Base-by-base conservation (phyloP, 208 protist genomes). In the Crithidia fasciculata region DNA sequence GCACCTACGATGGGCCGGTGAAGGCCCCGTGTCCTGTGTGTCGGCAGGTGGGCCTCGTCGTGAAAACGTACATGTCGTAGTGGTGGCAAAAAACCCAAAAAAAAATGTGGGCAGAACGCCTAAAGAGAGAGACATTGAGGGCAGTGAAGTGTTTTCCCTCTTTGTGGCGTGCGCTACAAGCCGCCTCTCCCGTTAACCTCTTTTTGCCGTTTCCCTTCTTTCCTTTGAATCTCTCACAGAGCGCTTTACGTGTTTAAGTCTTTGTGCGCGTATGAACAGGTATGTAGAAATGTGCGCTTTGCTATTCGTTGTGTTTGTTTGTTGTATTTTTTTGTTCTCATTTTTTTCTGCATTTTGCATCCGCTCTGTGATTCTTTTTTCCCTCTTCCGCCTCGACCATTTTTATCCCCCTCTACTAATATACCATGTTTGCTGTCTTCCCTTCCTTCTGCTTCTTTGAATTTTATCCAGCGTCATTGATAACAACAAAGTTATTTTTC, bases 21-120 rank as follows among this genome's bases (percentile, higher is more conserved):
- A 45, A 59, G 44, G 15, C 76, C 58, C 18, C 44, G 19, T 86
- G 70, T 45, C 74, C 67, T 0, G 49, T 80, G 16, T 83, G 79
- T 44, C 72, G 72, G 8, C 63, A 59, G 41, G 39, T 72, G 8
- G 47, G 74, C 66, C 45, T 43, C 66, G 50, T 78, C 10, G 53
- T 78, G 41, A 67, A 72, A 13, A 69, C 39, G 8, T 72, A 63
- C 41, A 8, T 43, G 5, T 39, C 73, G 9, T 78, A 28, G 28
- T 28, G 28, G 1, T 28, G 28, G 28, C 28, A 28, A 28, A 1
- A 28, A 28, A n/a, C n/a, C n/a, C n/a, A 18, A 71, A 40, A 28
- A 28, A 28, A 28, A 1, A 28, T 28, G 28, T 28, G 28, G 28
- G 28, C 28, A 28, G 28, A 28, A 28, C 28, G 28, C 28, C 28